Evolutionary conservation across 192 early-diverging fungal genomes (phyloP).

Genomic region (Backusella morwellensis): DNA sequence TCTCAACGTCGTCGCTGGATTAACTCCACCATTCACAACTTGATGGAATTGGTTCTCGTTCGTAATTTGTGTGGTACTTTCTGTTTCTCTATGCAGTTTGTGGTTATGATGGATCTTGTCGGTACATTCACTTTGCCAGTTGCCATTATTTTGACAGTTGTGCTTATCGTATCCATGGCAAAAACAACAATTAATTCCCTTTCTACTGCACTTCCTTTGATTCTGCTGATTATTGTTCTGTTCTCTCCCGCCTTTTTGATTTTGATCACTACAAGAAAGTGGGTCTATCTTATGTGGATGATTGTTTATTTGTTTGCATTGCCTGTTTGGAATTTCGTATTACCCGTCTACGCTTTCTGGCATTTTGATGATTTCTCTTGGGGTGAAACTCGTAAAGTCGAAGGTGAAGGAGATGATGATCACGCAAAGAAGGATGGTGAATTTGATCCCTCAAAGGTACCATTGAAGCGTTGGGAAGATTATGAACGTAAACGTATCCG

Average conservation of each 20-base stretch:
- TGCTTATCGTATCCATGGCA: constrained; percentile 56
- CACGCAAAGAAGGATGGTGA: constrained; percentile 73
- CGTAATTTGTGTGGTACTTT: constrained; percentile 95
- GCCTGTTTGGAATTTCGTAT: constrained; percentile 93
- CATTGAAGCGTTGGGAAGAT: constrained; percentile 85
- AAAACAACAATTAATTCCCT: constrained; percentile 52
- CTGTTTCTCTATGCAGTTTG: constrained; percentile 94
- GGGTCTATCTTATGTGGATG: constrained; percentile 92
- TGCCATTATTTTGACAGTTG: constrained; percentile 65
- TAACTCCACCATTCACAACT: constrained; percentile 95
- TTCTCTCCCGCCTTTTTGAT: constrained; percentile 89
- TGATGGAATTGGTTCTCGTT: constrained; percentile 89
- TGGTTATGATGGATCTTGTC: constrained; percentile 73
- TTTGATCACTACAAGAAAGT: constrained; percentile 79
- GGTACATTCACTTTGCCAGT: constrained; percentile 76
- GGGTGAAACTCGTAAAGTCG: constrained; percentile 79
- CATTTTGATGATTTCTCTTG: constrained; percentile 95
- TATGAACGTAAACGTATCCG: constrained; percentile 77
- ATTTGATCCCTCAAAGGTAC: constrained; percentile 76
- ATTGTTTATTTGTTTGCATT: constrained; percentile 76
- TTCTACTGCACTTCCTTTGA: constrained; percentile 60
- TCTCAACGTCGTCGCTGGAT: constrained; percentile 96
- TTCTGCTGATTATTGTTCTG: constrained; percentile 75
- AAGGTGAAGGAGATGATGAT: constrained; percentile 70
- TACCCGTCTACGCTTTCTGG: constrained; percentile 95